Base-by-base conservation (phyloP, 116 monocot genomes). In the Papilionanthe hybrid region DNA sequence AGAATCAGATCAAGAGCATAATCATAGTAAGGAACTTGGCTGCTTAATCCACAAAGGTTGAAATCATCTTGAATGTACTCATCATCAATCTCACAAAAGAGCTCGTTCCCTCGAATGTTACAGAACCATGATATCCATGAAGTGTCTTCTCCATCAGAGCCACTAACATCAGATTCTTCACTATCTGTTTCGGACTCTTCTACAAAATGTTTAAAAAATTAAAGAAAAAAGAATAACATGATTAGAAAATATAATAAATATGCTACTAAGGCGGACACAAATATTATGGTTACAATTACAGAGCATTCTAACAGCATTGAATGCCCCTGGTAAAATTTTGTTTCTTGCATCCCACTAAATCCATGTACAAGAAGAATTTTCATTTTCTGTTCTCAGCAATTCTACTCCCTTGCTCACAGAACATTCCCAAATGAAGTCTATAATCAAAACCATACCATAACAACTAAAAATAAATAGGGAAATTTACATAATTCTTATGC, bases 1-100 rank as follows among this genome's bases (percentile, higher is more conserved):
- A 88, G 79, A 79, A 88, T 84, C 69, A 79, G 81, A 87, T 87
- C 84, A 57, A 84, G 87, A 44, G 87, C 84, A 79, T 81, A 82
- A 74, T 87, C 84, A 81, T 87, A 87, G 81, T 76, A 81, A n/a
- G 87, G 87, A 72, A 84, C 87, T 79, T 84, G 79, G 50, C 80
- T 78, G 78, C 79, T 82, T 74, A 88, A 50, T 20, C 88, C 88
- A 85, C 82, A 80, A 28, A 84, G 87, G 48, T 87, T 87, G 69
- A 87, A 87, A 48, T 81, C 81, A 75, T 81, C 81, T 75, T 81
- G 82, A 53, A 82, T 82, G 69, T 82, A 82, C 27, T 82, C 82
- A 37, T 77, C 77, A 55, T 82, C 82, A 69, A 82, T 48, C 69
- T 82, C 82, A 77, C 82, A 82, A 69, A 82, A 82, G 82, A 82